Base-by-base conservation (phyloP, 1,284 basidiomycete genomes). In the Mycena citricolor region DNA sequence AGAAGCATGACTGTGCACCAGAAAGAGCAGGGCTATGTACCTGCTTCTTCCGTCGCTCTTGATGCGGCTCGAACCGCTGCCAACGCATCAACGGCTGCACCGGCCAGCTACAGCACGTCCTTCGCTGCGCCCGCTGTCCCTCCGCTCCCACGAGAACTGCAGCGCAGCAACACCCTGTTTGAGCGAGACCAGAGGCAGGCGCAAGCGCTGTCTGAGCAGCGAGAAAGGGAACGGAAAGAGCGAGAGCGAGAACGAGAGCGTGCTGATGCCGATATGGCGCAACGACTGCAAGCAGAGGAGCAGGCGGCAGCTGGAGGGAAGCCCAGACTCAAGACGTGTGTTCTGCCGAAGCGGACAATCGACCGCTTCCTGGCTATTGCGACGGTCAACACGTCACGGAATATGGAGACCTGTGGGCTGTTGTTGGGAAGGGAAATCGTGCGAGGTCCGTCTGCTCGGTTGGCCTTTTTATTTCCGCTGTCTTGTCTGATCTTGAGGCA, bases 311-410 rank as follows among this genome's bases (percentile, higher is more conserved):
- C 25, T 23, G 22, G 14, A 17, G 47, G 38, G 55, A 22, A 31
- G 36, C 50, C 54, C 55, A 23, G 64, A 38, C 71, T 89, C 34
- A 83, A 80, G 59, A 72, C 71, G 0, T 80, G 88, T 13, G 69
- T 68, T 21, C 69, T 92, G 2, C 90, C 90, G 13, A 70, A 79
- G 10, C 80, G 84, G 25, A 81, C 81, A 49, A 71, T 92, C 8
- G 71, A 75, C 4, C 74, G 80, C 4, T 94, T 94, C 68, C 63
- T 91, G 8, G 75, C 76, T 12, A 83, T 90, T 31, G 73, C 74
- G 6, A 68, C 64, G 28, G 63, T 68, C 14, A 77, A 76, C 47
- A 77, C 73, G 25, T 57, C 62, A 36, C 57, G 66, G 58, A 74
- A 76, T 46, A 59, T 60, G 49, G 73, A 77, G 57, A 76, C 73